phyloP scores from a whole-genome alignment of 345 rosid genomes.

The Populus euphratica region DNA sequence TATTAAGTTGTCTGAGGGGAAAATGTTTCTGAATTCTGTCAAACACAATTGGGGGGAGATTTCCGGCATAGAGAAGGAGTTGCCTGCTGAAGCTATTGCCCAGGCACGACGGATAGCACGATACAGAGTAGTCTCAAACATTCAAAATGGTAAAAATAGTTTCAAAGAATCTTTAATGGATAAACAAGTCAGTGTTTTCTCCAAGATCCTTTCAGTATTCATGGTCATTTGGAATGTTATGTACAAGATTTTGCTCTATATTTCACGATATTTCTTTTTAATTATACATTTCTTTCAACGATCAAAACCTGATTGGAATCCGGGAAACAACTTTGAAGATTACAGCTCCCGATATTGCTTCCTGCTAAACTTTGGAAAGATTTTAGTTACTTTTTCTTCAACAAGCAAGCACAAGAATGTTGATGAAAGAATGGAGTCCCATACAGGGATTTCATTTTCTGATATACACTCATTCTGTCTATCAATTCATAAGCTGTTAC shows the following conservation, averaged over 20 bases:
- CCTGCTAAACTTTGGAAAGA: slow-evolving; percentile 49
- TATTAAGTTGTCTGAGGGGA: slow-evolving; percentile 44
- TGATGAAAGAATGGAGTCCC: slow-evolving; percentile 35
- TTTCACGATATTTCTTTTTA: slow-evolving; percentile 24
- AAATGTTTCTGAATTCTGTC: slow-evolving; percentile 38
- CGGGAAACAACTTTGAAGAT: slow-evolving; percentile 32
- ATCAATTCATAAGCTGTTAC: slow-evolving; percentile 46
- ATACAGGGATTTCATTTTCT: slow-evolving; percentile 33
- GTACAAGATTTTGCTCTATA: slow-evolving; percentile 31
- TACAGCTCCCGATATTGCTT: slow-evolving; percentile 34
- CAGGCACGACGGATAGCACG: slow-evolving; percentile 82
- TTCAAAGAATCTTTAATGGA: slow-evolving; percentile 23
- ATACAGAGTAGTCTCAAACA: slow-evolving; percentile 40
- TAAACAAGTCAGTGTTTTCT: slow-evolving; percentile 23
- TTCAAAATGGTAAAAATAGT: slow-evolving; percentile 32
- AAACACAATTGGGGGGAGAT: slow-evolving; percentile 58
- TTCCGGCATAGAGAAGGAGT: slow-evolving; percentile 55
- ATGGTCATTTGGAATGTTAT: slow-evolving; percentile 39
- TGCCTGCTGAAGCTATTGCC: slow-evolving; percentile 72
- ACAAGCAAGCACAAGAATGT: slow-evolving; percentile 25
- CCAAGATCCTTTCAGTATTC: slow-evolving; percentile 32
- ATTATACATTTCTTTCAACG: slow-evolving; percentile 28
- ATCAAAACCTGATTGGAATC: slow-evolving; percentile 26
- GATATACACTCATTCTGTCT: slow-evolving; percentile 49
- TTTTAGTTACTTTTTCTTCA: slow-evolving; percentile 43